Base-by-base conservation (phyloP, 2,329 filamentous ascomycete species). In the Pestalotiopsis fici region DNA sequence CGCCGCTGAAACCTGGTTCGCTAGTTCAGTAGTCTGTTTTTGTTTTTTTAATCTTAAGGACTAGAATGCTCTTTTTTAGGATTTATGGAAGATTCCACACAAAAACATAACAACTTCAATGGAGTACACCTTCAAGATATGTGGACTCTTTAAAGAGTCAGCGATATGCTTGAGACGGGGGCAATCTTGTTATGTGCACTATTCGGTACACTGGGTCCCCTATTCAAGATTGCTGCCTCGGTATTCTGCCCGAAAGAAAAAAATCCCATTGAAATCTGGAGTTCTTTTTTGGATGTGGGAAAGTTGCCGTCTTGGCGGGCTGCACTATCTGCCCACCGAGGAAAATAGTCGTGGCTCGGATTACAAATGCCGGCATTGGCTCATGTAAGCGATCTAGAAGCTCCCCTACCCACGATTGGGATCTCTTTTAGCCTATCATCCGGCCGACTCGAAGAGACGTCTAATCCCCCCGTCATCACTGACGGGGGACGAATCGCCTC, bases 251-350 rank as follows among this genome's bases (percentile, higher is more conserved):
- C 9, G 18, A 11, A 50, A 11, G n/a, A 50, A 7, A 50, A 21
- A 11, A 7, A n/a, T 4, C n/a, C 9, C 21, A 50, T n/a, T n/a
- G n/a, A 35, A 35, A 11, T 35, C 31, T 35, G n/a, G 43, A 50
- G 43, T 50, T n/a, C n/a, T n/a, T n/a, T n/a, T n/a, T 50, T n/a
- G n/a, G 43, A 50, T n/a, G 43, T 15, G 43, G 43, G 57, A 31
- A 60, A 35, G 57, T n/a, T 39, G 25, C 57, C 57, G 57, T 37
- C 57, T 60, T 60, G 57, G 57, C 57, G 27, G n/a, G 55, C 55
- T 15, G 27, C 18, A 60, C 28, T 21, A 21, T 31, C 21, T 21
- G 28, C 57, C 43, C 43, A 50, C 18, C 21, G 43, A 18, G n/a
- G 9, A 50, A 35, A 60, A 12, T 18, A 15, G 15, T 31, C 55